phyloP scores from a whole-genome alignment of 1,284 basidiomycete genomes.

The Ganoderma sinense region DNA sequence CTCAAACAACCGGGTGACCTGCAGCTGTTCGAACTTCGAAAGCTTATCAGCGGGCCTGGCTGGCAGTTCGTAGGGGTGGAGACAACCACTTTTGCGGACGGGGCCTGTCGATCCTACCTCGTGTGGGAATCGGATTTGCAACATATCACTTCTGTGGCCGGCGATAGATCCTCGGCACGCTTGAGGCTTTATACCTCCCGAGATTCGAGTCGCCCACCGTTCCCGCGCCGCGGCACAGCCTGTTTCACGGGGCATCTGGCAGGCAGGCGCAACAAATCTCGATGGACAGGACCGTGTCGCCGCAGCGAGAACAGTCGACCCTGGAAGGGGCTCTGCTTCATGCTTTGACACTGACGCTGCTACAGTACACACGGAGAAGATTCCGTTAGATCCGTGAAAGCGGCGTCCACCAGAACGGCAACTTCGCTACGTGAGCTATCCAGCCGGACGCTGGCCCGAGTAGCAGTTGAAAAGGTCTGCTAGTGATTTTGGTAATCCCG shows the following conservation, averaged over 20 bases:
- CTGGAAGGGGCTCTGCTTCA: background rate
- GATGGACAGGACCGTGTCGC: background rate
- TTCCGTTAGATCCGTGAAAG: background rate
- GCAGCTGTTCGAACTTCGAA: background rate
- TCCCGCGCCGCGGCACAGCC: background rate
- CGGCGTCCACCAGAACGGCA: background rate
- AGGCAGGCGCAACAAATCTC: background rate
- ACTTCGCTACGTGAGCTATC: background rate
- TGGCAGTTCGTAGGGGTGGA: conserved; percentile 4
- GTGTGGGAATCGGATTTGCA: background rate
- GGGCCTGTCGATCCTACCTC: conserved; percentile 2
- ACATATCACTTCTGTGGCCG: background rate
- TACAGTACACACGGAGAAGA: background rate
- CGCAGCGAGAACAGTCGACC: background rate
- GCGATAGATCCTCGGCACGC: background rate
- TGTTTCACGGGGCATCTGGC: background rate
- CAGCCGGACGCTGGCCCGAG: background rate
- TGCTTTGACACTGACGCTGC: background rate
- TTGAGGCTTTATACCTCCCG: background rate
- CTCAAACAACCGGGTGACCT: background rate
- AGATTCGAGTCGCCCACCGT: background rate
- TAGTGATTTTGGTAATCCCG: background rate
- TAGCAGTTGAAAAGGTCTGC: background rate
- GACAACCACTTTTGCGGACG: background rate
- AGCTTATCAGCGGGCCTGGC: background rate